Base-by-base conservation (phyloP, 2,329 filamentous ascomycete genomes). In the Cercospora citrullina region DNA sequence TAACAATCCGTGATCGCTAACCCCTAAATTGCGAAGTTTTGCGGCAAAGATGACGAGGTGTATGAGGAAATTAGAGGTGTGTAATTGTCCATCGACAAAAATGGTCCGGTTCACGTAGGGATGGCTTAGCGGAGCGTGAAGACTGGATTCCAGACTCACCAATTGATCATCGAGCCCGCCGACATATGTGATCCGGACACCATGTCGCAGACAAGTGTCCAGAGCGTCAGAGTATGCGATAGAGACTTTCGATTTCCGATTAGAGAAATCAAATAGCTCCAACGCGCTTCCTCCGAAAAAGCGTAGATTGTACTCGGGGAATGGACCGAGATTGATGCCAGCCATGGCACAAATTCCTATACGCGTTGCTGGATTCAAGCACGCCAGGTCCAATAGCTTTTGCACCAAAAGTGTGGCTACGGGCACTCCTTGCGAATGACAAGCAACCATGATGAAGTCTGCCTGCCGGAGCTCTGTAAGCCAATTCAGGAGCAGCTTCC, bases 81-180 rank as follows among this genome's bases (percentile, higher is more conserved):
- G 94, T 36, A 97, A 86, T 68, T 94, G 89, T 28, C 94, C 92
- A 79, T 99, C 94, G 64, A 99, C 91, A 77, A 98, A 98, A 16
- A 96, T 93, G n/a, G 94, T 92, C 30, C 95, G 90, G 78, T 93
- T 96, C 67, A 98, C 94, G 78, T 97, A 94, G 0, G 95, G 95
- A 75, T 99, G 95, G 21, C 88, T 89, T 4, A 93, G 89, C 0
- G 91, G 91, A 0, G 92, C 91, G 79, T 96, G 96, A 0, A 95
- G 88, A 16, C 94, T 93, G 2, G 94, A 97, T 84, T 97, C 94
- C 77, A 99, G 84, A 4, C 94, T 94, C 14, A 99, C 94, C 2
- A 99, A 84, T 79, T 99, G 95, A 79, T 99, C 95, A 78, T 99
- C 95, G 62, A 99, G 96, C 79, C 94, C 97, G 64, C 94, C 94